Conservation (phyloP, 495 filamentous ascomycete species). For the Aspergillus egyptiacus region DNA sequence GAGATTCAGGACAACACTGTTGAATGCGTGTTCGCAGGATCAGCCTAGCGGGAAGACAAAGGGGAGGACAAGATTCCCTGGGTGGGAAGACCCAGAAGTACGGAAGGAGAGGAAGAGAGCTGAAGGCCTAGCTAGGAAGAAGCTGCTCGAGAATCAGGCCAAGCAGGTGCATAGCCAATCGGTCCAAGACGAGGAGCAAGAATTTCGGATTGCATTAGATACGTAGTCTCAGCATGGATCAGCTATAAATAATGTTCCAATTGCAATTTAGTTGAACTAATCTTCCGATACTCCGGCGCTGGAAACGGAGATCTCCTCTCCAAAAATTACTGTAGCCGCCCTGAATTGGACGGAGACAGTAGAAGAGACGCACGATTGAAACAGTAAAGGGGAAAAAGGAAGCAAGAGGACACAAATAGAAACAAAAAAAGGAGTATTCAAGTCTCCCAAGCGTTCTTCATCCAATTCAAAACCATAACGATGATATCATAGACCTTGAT, state of each 20-base stretch:
- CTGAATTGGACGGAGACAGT: too few relatives aligned
- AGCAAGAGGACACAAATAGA: too few relatives aligned
- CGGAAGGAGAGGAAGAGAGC: slow-evolving; percentile 55
- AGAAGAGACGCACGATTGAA: neutral
- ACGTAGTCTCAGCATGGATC: neutral
- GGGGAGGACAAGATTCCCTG: slow-evolving; percentile 20
- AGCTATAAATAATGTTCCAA: neutral
- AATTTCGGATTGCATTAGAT: neutral
- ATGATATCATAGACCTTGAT: slow-evolving; percentile 6
- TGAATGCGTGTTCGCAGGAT: slow-evolving; percentile 19
- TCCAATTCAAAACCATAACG: slow-evolving; percentile 7
- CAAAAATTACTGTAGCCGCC: too few relatives aligned
- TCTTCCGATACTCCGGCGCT: too few relatives aligned
- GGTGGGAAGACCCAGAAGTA: slow-evolving; percentile 54
- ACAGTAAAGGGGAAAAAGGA: too few relatives aligned
- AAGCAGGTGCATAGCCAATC: slow-evolving; percentile 9
- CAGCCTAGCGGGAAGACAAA: slow-evolving; percentile 16
- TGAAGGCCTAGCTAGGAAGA: slow-evolving; percentile 51
- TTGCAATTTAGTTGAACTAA: neutral
- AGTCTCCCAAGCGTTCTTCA: slow-evolving; percentile 3
- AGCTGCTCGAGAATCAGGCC: slow-evolving; percentile 19
- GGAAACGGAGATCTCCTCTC: too few relatives aligned
- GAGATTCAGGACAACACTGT: slow-evolving; percentile 43
- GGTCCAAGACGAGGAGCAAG: slow-evolving; percentile 2
- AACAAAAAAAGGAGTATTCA: neutral